Base-by-base conservation (phyloP, 805 yeast genomes). In the Metschnikowia kofuensis region DNA sequence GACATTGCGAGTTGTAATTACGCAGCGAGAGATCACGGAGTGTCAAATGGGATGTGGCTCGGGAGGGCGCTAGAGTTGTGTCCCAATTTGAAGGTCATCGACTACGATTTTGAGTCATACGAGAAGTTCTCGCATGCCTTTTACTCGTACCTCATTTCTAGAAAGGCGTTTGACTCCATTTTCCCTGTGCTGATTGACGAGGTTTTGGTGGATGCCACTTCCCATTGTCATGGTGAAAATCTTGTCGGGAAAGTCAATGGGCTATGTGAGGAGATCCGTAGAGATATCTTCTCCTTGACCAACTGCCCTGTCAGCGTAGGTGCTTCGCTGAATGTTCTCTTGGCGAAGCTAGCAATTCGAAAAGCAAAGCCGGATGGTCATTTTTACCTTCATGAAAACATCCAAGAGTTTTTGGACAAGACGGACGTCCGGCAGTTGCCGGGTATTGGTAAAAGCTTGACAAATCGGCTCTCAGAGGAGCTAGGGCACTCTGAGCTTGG, bases 1-100 rank as follows among this genome's bases (percentile, higher is more conserved):
- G 98, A 92, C 64, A 74, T 94, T 12, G 94, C 98, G 0, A 87
- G 96, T 50, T 90, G 97, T 61, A 94, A 94, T 63, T 94, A 94
- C 63, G 83, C 76, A 4, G 97, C 97, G 0, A 74, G 99, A 29
- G 62, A 71, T n/a, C 72, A 56, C 49, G 98, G 98, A 0, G 84
- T 92, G 5, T 70, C 63, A 28, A 91, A 94, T 62, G 98, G 98
- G 0, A 88, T 86, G 94, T 94, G 97, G 96, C 78, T 88, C 1
- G 70, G 82, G 1, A 55, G 70, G 1, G 98, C 97, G 0, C 71
- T 67, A 51, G 64, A 67, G 35, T 50, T 80, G 32, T 88, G 97
- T 58, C 96, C 94, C 0, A 68, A 80, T 4, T 63, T 92, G 34
- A 68, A 80, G 0, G 74, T 80, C 21, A 57, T 92, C 14, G 84